Evolutionary conservation across 495 filamentous ascomycete genomes (phyloP), one percentile per base, ranked within the genome.

Genomic region (Aspergillus panamensis): DNA sequence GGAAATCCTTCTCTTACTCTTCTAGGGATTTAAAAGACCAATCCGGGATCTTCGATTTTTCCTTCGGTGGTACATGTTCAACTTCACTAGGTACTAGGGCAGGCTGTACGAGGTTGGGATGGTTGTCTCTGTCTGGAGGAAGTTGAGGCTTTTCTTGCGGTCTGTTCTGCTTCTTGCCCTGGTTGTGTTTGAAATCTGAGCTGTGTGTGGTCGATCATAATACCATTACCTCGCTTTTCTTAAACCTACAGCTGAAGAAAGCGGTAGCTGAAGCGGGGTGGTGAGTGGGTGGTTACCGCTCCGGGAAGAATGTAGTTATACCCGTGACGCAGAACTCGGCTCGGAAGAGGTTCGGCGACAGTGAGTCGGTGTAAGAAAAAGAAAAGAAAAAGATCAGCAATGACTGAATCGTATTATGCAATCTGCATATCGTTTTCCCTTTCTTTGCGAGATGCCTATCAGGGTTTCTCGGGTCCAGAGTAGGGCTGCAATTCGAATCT

Each of bases 351-450:
- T n/a, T 39, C 35, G 35, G 35, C 3, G 20, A 4, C 7, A 20
- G 42, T 45, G 42, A 17, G 42, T 45, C 19, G n/a, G 42, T 20
- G 42, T 45, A 45, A 45, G 19, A 45, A 45, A 45, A 45, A 45
- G n/a, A 45, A 45, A 19, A 45, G 19, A 20, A 45, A 45, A 20
- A 20, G 42, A 45, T 45, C 42, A 20, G n/a, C 42, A 20, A 0
- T 45, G 17, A 45, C 8, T 45, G 42, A 45, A 45, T 45, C 42
- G 19, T 45, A 39, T 39, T 39, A 25, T 25, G 25, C 25, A 25
- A 25, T 0, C 10, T 39, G 35, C 35, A 39, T 8, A 8, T 39
- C 35, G 35, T 25, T 25, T 3, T n/a, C 8, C 25, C 2, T 25
- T 25, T 2, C 25, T 25, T 25, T 25, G 25, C 35, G 35, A 39